phyloP scores from a whole-genome alignment of 352 stramenopile species.

The Pythium volutum region DNA sequence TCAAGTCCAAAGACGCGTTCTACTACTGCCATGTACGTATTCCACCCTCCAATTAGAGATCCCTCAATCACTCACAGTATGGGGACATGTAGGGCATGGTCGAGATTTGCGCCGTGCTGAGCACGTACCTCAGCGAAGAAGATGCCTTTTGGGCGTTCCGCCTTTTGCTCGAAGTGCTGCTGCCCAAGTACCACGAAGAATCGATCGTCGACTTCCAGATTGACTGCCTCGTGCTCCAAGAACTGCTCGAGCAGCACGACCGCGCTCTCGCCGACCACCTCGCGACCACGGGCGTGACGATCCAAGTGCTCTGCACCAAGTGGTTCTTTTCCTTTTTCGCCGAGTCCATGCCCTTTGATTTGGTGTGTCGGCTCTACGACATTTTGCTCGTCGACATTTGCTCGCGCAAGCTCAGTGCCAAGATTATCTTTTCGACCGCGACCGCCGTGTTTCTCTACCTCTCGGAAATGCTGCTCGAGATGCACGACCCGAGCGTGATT shows the following conservation, averaged over 20 bases:
- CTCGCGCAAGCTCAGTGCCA: constrained; percentile 42
- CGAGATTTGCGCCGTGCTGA: constrained; percentile 73
- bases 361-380: constrained; percentile 76
- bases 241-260: constrained; percentile 56
- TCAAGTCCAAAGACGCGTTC: constrained; percentile 65
- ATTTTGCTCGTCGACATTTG: constrained; percentile 74
- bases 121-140: constrained; percentile 71
- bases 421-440: constrained; percentile 76
- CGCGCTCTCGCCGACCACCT: constrained; percentile 57
- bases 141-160: constrained; percentile 80
- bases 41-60: background rate
- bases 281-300: constrained; percentile 50
- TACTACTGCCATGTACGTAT: constrained; percentile 64
- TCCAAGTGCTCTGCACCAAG: constrained; percentile 79
- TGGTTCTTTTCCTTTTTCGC: constrained; percentile 87
- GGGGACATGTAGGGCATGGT: constrained; percentile 54
- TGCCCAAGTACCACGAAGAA: constrained; percentile 81
- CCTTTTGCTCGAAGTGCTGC: constrained; percentile 61
- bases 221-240: constrained; percentile 77
- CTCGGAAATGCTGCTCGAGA: constrained; percentile 62
- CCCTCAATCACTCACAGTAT: background rate
- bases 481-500: constrained; percentile 69
- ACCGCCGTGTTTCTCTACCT: constrained; percentile 74
- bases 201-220: constrained; percentile 80
- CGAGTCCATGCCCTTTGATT: constrained; percentile 77